Conservation (phyloP, 1,284 basidiomycete genomes). For the Bothia castanella region DNA sequence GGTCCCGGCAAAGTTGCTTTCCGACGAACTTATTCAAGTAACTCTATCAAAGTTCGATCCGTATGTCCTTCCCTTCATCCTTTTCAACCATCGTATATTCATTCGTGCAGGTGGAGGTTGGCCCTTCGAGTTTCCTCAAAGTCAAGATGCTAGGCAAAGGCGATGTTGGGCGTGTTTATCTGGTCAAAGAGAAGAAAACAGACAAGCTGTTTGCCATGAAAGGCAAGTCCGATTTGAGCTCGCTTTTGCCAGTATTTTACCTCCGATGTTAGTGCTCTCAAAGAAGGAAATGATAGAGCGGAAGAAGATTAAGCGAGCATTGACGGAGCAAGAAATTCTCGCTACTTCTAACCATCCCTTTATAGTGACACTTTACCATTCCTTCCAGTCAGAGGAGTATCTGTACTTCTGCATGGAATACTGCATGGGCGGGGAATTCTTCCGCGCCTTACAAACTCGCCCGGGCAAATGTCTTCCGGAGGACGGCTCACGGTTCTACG, state of each 20-base stretch:
- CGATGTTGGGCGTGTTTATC: constrained; percentile 94
- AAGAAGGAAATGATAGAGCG: constrained; percentile 99
- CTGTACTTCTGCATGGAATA: constrained; percentile 99
- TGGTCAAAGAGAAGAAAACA: constrained; percentile 94
- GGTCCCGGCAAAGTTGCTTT: constrained; percentile 71
- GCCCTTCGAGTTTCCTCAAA: constrained; percentile 89
- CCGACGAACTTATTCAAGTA: constrained; percentile 92
- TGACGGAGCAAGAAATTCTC: constrained; percentile 96
- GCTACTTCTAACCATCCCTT: constrained; percentile 96
- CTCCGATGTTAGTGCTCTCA: constrained; percentile 69
- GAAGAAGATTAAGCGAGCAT: constrained; percentile 95
- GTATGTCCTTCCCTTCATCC: constrained; percentile 43
- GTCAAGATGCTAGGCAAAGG: constrained; percentile 94
- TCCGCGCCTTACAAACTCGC: constrained; percentile 91
- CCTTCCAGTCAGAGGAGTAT: constrained; percentile 96
- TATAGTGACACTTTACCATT: constrained; percentile 96
- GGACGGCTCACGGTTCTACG: constrained; percentile 96
- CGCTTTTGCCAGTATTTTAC: constrained; percentile 29
- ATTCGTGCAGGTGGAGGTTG: constrained; percentile 74
- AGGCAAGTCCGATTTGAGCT: constrained; percentile 48
- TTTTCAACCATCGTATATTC: neutral
- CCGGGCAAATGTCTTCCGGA: constrained; percentile 95
- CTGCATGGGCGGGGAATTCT: constrained; percentile 99
- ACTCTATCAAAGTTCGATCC: constrained; percentile 92
- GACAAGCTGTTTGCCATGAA: constrained; percentile 95